Conservation (phyloP, 768 basidiomycete species). For the Tulasnella sp. region DNA sequence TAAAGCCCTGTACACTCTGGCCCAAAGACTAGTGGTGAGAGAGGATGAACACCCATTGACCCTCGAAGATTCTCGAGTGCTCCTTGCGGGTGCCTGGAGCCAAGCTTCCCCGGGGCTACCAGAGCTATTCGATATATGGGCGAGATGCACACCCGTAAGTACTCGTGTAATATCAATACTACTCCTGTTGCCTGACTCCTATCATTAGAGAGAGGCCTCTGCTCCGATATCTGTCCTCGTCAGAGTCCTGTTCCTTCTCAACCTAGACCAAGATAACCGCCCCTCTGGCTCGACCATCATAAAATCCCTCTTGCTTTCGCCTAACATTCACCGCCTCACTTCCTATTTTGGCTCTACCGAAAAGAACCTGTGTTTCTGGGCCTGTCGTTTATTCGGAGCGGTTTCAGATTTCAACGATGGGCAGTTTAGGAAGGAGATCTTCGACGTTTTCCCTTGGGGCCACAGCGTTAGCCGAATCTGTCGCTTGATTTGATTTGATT, state of each 20-base stretch:
- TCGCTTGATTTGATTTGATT: background rate
- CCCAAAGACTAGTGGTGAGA: background rate
- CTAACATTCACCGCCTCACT: conserved; percentile 61
- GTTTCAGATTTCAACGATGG: conserved; percentile 70
- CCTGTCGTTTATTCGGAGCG: conserved; percentile 64
- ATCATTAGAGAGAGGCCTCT: background rate
- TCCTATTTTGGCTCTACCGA: conserved; percentile 64
- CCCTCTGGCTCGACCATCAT: conserved; percentile 63
- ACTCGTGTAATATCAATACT: too few species aligned
- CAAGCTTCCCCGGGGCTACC: background rate
- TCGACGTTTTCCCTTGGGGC: conserved; percentile 79
- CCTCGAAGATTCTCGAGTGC: background rate
- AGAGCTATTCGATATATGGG: conserved; percentile 12
- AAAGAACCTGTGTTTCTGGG: conserved; percentile 66
- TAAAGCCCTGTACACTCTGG: background rate
- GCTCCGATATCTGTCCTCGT: conserved; percentile 2
- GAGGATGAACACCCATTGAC: background rate
- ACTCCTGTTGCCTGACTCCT: background rate
- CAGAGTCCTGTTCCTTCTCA: conserved; percentile 59
- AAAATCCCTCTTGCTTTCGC: conserved; percentile 59
- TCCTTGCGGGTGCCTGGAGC: background rate
- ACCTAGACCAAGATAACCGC: conserved; percentile 71
- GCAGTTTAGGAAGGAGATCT: conserved; percentile 60
- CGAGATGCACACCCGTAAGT: background rate
- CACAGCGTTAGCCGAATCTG: conserved; percentile 55